Evolutionary conservation across 169 alveolate species (phyloP).

Genomic region (Eimeria sp.): DNA sequence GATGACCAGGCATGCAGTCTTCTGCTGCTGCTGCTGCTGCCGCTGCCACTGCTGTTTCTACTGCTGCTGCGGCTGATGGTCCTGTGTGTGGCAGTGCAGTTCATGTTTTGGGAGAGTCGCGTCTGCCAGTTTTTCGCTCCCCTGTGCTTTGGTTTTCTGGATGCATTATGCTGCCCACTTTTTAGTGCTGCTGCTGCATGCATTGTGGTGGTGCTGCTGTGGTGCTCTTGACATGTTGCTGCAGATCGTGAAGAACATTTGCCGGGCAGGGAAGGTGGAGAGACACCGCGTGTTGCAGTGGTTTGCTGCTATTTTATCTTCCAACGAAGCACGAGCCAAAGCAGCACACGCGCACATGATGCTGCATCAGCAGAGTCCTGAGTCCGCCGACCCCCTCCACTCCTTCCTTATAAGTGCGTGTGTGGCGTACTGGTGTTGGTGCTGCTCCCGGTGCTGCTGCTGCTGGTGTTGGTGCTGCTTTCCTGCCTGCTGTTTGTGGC

Average conservation of each 20-base stretch:
- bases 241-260: constrained; percentile 70
- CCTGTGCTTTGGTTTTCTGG: neutral
- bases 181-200: neutral
- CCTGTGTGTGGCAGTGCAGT: neutral
- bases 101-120: neutral
- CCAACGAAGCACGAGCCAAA: constrained; percentile 69
- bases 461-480: neutral
- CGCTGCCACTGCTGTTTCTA: neutral
- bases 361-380: constrained; percentile 68
- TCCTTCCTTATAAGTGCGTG: constrained; percentile 71
- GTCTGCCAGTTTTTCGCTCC: neutral
- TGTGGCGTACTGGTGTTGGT: neutral
- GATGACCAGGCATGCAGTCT: constrained; percentile 4
- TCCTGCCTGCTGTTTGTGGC: neutral
- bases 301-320: constrained; percentile 62
- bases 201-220: neutral
- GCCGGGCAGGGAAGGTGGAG: constrained; percentile 51
- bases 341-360: constrained; percentile 50
- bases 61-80: neutral
- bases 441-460: constrained; percentile 9
- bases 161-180: neutral
- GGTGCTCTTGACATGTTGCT: neutral
- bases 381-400: constrained; percentile 70
- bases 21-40: constrained; percentile 48
- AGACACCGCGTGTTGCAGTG: constrained; percentile 69